Conservation (phyloP, 495 filamentous ascomycete genomes). For the Neurospora tetrasperma region DNA sequence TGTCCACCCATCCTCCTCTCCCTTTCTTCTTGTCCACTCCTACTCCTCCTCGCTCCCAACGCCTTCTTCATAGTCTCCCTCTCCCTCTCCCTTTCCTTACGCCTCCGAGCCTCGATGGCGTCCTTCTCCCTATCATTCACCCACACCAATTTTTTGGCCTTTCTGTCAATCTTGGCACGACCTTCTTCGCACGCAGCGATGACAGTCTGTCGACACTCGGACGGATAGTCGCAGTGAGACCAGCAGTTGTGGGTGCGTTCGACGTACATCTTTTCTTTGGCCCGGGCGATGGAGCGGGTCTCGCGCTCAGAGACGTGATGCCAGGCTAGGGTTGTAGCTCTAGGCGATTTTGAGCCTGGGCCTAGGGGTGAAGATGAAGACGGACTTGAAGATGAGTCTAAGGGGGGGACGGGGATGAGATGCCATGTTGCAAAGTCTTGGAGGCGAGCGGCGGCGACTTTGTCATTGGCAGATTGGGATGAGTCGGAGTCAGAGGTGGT, state of each 20-base stretch:
- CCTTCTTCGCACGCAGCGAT: constrained; percentile 6
- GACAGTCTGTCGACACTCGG: constrained; percentile 27
- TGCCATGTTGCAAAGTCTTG: neutral
- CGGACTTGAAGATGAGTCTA: neutral
- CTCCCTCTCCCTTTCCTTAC: neutral
- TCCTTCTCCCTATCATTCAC: neutral
- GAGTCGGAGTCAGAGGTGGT: neutral
- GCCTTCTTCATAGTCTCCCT: neutral
- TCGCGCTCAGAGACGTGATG: neutral
- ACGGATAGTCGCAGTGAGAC: constrained; percentile 34
- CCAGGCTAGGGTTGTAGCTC: neutral
- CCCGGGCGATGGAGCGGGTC: neutral
- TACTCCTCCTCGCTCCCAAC: neutral
- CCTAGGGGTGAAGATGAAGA: neutral
- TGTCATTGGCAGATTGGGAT: neutral
- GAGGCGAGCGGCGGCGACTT: neutral
- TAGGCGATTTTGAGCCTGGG: neutral
- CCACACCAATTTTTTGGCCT: neutral
- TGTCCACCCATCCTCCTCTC: neutral
- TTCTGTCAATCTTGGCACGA: neutral
- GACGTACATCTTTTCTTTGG: constrained; percentile 20
- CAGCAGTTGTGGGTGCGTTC: constrained; percentile 25
- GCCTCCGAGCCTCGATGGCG: neutral
- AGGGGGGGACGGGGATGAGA: neutral
- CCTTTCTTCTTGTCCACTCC: neutral